phyloP scores from a whole-genome alignment of 768 basidiomycete species.

The Asterophora lycoperdoides region DNA sequence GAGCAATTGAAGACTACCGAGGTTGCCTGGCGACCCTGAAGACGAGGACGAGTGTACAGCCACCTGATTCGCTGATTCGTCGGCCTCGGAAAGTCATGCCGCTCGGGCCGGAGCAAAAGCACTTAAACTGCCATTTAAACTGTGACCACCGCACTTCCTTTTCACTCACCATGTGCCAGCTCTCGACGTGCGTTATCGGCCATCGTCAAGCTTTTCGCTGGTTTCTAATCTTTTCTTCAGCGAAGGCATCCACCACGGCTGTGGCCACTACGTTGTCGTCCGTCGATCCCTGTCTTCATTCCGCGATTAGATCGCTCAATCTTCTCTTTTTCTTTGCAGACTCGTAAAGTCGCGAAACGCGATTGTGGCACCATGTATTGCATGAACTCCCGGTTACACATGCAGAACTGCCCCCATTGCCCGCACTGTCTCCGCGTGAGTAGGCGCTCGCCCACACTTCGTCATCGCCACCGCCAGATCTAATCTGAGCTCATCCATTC shows the following conservation, averaged over 20 bases:
- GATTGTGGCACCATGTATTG: slow-evolving; percentile 51
- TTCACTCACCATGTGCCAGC: slow-evolving; percentile 44
- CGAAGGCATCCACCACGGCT: slow-evolving; percentile 72
- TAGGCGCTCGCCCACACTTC: slow-evolving; percentile 6
- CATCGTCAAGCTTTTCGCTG: slow-evolving; percentile 12
- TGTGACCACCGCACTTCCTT: slow-evolving; percentile 3
- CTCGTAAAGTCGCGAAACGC: slow-evolving; percentile 43
- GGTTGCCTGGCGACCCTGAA: not conserved
- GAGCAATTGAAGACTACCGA: not conserved
- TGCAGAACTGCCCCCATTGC: slow-evolving; percentile 33
- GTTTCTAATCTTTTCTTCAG: slow-evolving; percentile 36
- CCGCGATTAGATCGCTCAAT: slow-evolving; percentile 10
- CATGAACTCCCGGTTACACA: slow-evolving; percentile 32
- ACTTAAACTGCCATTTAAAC: not conserved
- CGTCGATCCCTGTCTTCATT: slow-evolving; percentile 22
- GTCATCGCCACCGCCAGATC: slow-evolving; percentile 9
- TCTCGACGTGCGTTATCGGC: slow-evolving; percentile 43
- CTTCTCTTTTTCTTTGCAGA: slow-evolving; percentile 30
- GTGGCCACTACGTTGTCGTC: slow-evolving; percentile 76
- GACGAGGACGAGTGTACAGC: not conserved
- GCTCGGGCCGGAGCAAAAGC: not conserved
- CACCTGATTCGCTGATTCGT: not conserved
- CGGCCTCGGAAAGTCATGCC: not conserved
- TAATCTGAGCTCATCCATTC: slow-evolving; percentile 9
- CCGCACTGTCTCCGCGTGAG: slow-evolving; percentile 43